A percentile compares a stretch with the other conserved stretches of the same genome.
Conservation (phyloP, 306 rosid genomes). For the Begonia masoniana region DNA sequence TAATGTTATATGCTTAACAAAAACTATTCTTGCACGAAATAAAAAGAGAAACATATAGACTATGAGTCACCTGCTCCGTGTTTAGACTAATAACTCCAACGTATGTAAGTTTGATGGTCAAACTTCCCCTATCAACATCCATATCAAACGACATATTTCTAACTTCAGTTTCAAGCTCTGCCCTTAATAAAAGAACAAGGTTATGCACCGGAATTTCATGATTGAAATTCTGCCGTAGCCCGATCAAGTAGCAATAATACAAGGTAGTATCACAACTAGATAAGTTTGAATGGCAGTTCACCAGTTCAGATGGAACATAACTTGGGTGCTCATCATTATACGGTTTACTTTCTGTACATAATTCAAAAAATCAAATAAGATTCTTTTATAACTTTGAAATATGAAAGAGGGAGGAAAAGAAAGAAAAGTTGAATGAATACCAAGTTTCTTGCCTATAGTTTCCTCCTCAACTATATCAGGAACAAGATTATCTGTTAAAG, state of each 20-base stretch:
- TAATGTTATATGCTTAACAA: too few relatives aligned
- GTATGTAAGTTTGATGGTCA: constrained; percentile 29
- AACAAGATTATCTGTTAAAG: constrained; percentile 68
- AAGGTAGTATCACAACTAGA: constrained; percentile 1
- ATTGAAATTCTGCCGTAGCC: constrained; percentile 36
- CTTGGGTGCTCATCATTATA: constrained; percentile 40
- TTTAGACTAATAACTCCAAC: constrained; percentile 35
- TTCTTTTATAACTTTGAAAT: not conserved
- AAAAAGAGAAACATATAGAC: not conserved
- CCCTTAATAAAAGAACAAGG: constrained; percentile 42
- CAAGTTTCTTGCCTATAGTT: constrained; percentile 28
- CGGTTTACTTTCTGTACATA: constrained; percentile 34
- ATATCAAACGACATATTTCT: constrained; percentile 30
- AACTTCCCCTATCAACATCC: constrained; percentile 32
- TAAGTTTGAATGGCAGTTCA: constrained; percentile 13
- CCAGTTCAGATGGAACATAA: constrained; percentile 52
- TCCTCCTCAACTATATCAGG: constrained; percentile 52
- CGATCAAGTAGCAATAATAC: constrained; percentile 65
- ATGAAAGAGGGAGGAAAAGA: not conserved
- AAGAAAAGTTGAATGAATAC: constrained; percentile 20
- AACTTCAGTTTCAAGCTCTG: constrained; percentile 37
- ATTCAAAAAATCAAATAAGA: constrained; percentile 5
- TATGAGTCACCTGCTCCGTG: constrained; percentile 36
- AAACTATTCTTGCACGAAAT: too few relatives aligned
- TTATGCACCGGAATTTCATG: constrained; percentile 34